Evolutionary conservation across 169 alveolate species (phyloP), one percentile per base, ranked within the genome.

Genomic region (Plasmodium malariae): DNA sequence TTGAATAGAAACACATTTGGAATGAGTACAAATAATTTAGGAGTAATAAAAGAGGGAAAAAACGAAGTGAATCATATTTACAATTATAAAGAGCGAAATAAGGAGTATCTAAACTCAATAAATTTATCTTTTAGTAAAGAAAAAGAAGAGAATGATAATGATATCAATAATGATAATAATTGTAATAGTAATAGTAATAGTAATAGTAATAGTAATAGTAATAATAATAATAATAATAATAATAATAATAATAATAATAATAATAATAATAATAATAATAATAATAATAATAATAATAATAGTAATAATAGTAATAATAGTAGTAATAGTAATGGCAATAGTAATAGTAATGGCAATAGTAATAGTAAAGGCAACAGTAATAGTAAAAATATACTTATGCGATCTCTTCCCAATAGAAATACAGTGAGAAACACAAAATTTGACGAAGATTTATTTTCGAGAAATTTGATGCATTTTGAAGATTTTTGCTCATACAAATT

Each of bases 401-500:
- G 68, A 3, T 76, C 88, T 1, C 63, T 76, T 51, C 88, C 74
- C n/a, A 76, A 36, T n/a, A 48, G 21, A 32, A 48, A 30, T 17
- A 70, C 14, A 14, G 12, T 28, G 14, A 73, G 45, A 19, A 21
- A 9, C 30, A 45, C 43, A 2, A 76, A 76, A 32, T 40, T 26
- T 60, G 55, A 32, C 19, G 88, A 62, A 24, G 76, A 76, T 26
- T 76, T 76, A 40, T 62, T 76, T 45, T 60, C 76, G 9, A 76
- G 48, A 19, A 76, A 76, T 43, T 3, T 60, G 30, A 9, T 43
- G 17, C 43, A 76, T 45, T 59, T 62, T 62, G 74, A 76, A 19
- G 62, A 76, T 30, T 76, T 40, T 43, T 62, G 74, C 34, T 76
- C 88, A 0, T 76, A 76, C 51, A 76, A 36, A 60, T 76, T 76